Evolutionary conservation across 371 early-diverging fungal species (phyloP).

Genomic region (Mortierella sp.): DNA sequence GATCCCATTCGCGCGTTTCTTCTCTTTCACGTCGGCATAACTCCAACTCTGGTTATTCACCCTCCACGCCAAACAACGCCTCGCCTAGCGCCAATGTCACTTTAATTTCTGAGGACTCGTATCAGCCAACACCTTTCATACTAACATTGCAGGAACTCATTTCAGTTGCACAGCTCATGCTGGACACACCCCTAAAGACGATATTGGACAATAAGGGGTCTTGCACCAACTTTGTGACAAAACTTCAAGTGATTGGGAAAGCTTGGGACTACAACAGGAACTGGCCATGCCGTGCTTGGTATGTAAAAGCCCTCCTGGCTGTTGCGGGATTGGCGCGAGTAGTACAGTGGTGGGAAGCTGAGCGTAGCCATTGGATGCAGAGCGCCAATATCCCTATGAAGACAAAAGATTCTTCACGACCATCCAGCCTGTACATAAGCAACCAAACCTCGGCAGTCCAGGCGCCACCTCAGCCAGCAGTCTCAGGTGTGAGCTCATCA

Average conservation of each 20-base stretch:
- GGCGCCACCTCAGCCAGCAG: neutral
- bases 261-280: constrained; percentile 67
- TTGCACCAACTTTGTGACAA: constrained; percentile 67
- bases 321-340: constrained; percentile 72
- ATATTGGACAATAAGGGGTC: constrained; percentile 66
- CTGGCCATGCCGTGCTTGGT: constrained; percentile 72
- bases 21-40: constrained; percentile 41
- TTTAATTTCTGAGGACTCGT: constrained; percentile 67
- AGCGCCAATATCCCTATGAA: constrained; percentile 41
- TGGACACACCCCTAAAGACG: constrained; percentile 67
- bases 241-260: constrained; percentile 62
- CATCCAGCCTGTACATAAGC: constrained; percentile 26
- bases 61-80: constrained; percentile 32
- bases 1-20: constrained; percentile 53
- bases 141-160: constrained; percentile 70
- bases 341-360: constrained; percentile 74
- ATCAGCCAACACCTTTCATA: constrained; percentile 72
- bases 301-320: constrained; percentile 65
- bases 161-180: constrained; percentile 65
- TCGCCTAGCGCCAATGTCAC: constrained; percentile 61
- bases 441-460: constrained; percentile 7
- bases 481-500: neutral
- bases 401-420: constrained; percentile 37
- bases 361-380: constrained; percentile 59
- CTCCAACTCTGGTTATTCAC: constrained; percentile 29